Evolutionary conservation across 805 yeast genomes (phyloP), one percentile per base, ranked within the genome.

Genomic region (Candida tibetensis): DNA sequence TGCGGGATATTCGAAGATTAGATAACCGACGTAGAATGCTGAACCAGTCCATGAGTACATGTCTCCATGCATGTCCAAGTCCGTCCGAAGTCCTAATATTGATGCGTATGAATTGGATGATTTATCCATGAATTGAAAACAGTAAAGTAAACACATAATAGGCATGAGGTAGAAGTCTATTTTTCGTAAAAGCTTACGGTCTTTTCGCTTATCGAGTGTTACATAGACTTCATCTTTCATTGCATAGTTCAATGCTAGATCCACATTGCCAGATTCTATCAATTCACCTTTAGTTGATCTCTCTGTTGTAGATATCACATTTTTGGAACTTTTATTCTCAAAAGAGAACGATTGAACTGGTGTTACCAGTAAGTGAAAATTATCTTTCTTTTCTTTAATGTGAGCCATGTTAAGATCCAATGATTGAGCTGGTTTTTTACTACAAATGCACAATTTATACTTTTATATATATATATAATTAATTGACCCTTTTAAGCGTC

Each of bases 71-170:
- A 77, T 76, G 41, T 61, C 59, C 46, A 69, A 56, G 41, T 68
- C 81, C 6, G 49, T 54, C 45, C 63, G 58, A 34, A 73, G 58
- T 32, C 79, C 82, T 71, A 72, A 65, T 27, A 79, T 70, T 4
- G 81, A 69, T 1, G 81, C 77, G 32, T 69, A 72, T 16, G 76
- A 63, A 33, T 66, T 70, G 3, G 82, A 61, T 15, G 64, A 58
- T 52, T 81, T 81, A 58, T 81, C 87, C 79, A 81, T 74, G 46
- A 66, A 75, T 55, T 79, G 84, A 15, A 72, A 55, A 10, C 75
- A 66, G 55, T 76, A 74, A 17, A 76, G 48, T 17, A 70, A 39
- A 44, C 74, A 70, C 58, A 79, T 62, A 36, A 78, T 40, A 1
- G 85, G 80, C 48, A 76, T 56, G 44, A 80, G 44, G 42, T 56